Evolutionary conservation across 306 rosid genomes (phyloP), one percentile per base, ranked within the genome.

Genomic region (Gastrolobium bilobum): DNA sequence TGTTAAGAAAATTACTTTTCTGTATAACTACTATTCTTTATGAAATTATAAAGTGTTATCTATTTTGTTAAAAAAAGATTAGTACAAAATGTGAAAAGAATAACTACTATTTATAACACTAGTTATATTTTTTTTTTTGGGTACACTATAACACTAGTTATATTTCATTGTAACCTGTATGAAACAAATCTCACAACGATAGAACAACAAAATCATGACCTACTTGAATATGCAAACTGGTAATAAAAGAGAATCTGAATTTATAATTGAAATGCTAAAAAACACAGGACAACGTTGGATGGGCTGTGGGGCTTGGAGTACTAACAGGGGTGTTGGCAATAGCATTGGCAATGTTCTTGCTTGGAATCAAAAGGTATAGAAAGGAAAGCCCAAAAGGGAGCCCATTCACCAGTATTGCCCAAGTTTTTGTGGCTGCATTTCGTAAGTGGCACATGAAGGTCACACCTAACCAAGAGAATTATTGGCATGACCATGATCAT

Each of bases 271-370:
- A 40, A 40, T 3, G 6, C 34, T 2, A 9, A 7, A 7, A 13
- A 10, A 4, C 6, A 31, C 53, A 89, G 91, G 91, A 89, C 57
- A 85, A 85, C 44, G 50, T 85, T 6, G 82, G 93, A 64, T 87
- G 93, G 93, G 84, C 51, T 2, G 38, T 74, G 10, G 87, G 86
- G 0, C 65, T 85, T 13, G 85, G 88, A 43, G 61, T 89, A 31
- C 38, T 81, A 34, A 76, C 76, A 6, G 88, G 40, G 8, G 85
- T 86, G 7, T 9, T 85, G 85, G 86, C 40, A 2, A 71, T 67
- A 62, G 86, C 89, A 2, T 11, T 89, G 1, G 4, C 30, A 3
- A 3, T 83, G 37, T 87, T 87, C 64, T 15, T 89, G 38, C 1
- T 65, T 0, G 93, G 93, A 51, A 50, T 63, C 0, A 81, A 44